A percentile compares a stretch with the other conserved stretches of the same genome.
Conservation (phyloP, 1,139 yeast genomes). For the Blastobotrys ciferrii region DNA sequence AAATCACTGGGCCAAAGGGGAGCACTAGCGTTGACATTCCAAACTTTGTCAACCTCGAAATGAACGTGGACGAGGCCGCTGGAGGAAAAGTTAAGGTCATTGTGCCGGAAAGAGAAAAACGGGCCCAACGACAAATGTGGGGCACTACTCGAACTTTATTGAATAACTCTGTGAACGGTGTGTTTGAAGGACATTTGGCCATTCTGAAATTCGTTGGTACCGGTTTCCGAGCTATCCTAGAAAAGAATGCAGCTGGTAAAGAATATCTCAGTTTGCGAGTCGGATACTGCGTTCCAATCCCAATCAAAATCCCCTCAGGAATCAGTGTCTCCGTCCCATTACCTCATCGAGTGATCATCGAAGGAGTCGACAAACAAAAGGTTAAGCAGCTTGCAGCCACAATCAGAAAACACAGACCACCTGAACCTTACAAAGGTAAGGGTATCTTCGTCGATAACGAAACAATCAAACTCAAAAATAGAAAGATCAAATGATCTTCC, state of each 20-base stretch:
- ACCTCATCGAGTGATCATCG: conserved; percentile 84
- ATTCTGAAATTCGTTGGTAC: conserved; percentile 92
- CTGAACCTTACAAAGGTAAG: conserved; percentile 98
- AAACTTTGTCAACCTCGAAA: conserved; percentile 55
- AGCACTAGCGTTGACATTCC: conserved; percentile 63
- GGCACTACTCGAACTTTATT: conserved; percentile 85
- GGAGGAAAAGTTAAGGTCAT: conserved; percentile 45
- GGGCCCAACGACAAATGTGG: conserved; percentile 85
- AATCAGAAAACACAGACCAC: conserved; percentile 83
- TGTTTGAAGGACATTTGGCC: conserved; percentile 87
- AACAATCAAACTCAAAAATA: conserved; percentile 84
- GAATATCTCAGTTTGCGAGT: conserved; percentile 70
- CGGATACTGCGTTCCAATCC: conserved; percentile 76
- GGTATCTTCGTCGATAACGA: conserved; percentile 93
- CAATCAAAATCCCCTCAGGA: conserved; percentile 67
- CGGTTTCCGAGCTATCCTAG: conserved; percentile 85
- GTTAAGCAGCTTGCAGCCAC: conserved; percentile 87
- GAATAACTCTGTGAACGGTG: conserved; percentile 79
- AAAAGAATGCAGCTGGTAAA: conserved; percentile 49
- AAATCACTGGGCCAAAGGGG: conserved; percentile 84
- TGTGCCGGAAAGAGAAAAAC: conserved; percentile 57
- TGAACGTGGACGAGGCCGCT: conserved; percentile 31
- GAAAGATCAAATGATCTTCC: conserved; percentile 72
- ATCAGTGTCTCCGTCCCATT: conserved; percentile 72
- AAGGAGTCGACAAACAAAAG: conserved; percentile 85